Percentiles rank a stretch among this genome's conserved stretches.
These are phyloP conservation scores for Arthrinium puccinioides DNA, from an alignment of 2,329 filamentous ascomycete genomes.

Conservation along the genomic window DNA sequence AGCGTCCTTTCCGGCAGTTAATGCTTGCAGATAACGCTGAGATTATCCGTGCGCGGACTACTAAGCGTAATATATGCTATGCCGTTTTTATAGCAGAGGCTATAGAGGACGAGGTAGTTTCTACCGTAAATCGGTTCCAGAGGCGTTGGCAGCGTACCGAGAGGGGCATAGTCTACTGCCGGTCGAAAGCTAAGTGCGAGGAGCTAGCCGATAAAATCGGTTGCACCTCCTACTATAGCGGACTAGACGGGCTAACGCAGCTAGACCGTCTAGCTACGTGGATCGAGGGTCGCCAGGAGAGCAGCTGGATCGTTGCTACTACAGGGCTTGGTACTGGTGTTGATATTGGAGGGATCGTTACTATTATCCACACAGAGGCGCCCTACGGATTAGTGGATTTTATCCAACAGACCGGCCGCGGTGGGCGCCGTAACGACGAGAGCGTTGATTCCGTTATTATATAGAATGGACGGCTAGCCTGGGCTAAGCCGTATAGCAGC, in stretches of 20 bases:
- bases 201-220: not conserved
- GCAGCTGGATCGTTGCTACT: not conserved
- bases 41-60: not conserved
- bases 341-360: not conserved
- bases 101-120: not conserved
- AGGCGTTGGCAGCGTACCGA: not conserved
- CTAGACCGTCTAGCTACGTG: not conserved
- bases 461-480: not conserved
- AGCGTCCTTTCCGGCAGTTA: not conserved
- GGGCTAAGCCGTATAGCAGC: not conserved
- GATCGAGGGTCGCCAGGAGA: not conserved
- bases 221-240: not conserved
- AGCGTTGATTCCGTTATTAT: not conserved
- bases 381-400: not conserved
- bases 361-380: not conserved
- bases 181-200: not conserved
- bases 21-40: not conserved
- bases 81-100: not conserved
- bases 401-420: not conserved
- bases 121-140: not conserved
- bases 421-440: not conserved
- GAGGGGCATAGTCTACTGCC: constrained; percentile 1
- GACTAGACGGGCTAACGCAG: not conserved
- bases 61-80: not conserved
- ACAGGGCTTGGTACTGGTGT: not conserved